Conservation (phyloP, 2,329 filamentous ascomycete species). For the Aureobasidium subglaciale region DNA sequence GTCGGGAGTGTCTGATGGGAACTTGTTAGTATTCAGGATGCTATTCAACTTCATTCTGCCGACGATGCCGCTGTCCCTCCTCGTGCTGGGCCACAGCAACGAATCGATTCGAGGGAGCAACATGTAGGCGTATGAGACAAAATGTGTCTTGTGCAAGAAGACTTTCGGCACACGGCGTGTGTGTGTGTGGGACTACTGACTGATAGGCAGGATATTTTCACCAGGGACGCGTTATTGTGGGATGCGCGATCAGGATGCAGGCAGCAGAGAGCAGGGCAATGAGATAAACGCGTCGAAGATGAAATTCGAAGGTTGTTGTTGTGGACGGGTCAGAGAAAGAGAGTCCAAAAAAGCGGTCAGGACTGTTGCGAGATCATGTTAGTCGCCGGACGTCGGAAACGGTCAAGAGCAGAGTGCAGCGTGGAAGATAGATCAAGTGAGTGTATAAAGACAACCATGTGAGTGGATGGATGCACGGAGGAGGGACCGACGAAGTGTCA, state of each 20-base stretch:
- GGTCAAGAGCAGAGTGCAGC: too few species aligned
- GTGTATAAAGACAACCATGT: not conserved
- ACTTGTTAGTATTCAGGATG: conserved; percentile 33
- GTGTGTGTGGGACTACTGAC: conserved; percentile 15
- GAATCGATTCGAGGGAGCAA: conserved; percentile 20
- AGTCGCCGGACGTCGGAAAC: not conserved
- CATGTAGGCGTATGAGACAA: conserved; percentile 13
- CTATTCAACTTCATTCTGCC: conserved; percentile 30
- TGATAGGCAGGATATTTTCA: conserved; percentile 12
- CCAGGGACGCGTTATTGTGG: conserved; percentile 2
- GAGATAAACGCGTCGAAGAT: conserved; percentile 1
- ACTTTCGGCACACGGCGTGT: conserved; percentile 11
- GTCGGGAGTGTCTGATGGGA: conserved; percentile 25
- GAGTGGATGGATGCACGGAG: not conserved
- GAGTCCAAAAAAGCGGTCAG: conserved; percentile 8
- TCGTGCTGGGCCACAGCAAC: conserved; percentile 23
- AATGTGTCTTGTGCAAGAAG: conserved; percentile 1
- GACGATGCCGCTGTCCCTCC: conserved; percentile 30
- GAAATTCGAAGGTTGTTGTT: not conserved
- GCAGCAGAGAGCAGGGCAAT: not conserved
- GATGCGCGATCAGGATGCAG: conserved; percentile 6
- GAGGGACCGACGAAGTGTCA: conserved; percentile 1
- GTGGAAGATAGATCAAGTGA: too few species aligned
- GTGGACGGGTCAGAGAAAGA: not conserved
- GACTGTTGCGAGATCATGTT: not conserved